Evolutionary conservation across 1,139 yeast species (phyloP).

Genomic region (Yamadazyma pseudoaaseri): DNA sequence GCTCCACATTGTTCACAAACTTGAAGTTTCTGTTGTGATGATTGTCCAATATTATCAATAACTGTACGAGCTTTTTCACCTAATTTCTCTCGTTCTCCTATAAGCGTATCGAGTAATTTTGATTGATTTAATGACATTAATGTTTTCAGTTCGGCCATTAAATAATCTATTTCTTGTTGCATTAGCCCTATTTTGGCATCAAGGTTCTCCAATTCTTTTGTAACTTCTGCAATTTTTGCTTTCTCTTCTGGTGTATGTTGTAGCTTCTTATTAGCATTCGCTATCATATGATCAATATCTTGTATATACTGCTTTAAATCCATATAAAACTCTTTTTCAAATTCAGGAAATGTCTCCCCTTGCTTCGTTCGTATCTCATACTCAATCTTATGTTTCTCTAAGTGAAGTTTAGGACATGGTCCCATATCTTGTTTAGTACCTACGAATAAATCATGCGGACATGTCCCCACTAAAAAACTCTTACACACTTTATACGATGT

Average conservation of each 20-base stretch:
- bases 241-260: constrained; percentile 81
- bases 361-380: constrained; percentile 59
- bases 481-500: constrained; percentile 74
- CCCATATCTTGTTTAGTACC: constrained; percentile 88
- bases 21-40: constrained; percentile 87
- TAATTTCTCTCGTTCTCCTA: constrained; percentile 46
- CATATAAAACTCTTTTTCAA: constrained; percentile 65
- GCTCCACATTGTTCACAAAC: constrained; percentile 94
- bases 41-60: constrained; percentile 76
- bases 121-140: constrained; percentile 52
- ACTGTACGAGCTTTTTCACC: constrained; percentile 56
- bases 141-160: constrained; percentile 52
- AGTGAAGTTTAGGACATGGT: constrained; percentile 72
- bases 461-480: constrained; percentile 78
- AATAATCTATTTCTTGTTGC: constrained; percentile 64
- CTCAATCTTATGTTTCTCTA: constrained; percentile 72
- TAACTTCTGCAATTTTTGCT: constrained; percentile 58
- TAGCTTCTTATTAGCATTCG: constrained; percentile 61
- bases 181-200: constrained; percentile 68
- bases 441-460: constrained; percentile 81
- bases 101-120: constrained; percentile 42
- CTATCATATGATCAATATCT: constrained; percentile 69
- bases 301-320: constrained; percentile 54
- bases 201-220: constrained; percentile 63
- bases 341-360: constrained; percentile 63